Evolutionary conservation across 2,329 filamentous ascomycete genomes (phyloP), one percentile per base, ranked within the genome.

Genomic region (Metarhizium guizhouense): DNA sequence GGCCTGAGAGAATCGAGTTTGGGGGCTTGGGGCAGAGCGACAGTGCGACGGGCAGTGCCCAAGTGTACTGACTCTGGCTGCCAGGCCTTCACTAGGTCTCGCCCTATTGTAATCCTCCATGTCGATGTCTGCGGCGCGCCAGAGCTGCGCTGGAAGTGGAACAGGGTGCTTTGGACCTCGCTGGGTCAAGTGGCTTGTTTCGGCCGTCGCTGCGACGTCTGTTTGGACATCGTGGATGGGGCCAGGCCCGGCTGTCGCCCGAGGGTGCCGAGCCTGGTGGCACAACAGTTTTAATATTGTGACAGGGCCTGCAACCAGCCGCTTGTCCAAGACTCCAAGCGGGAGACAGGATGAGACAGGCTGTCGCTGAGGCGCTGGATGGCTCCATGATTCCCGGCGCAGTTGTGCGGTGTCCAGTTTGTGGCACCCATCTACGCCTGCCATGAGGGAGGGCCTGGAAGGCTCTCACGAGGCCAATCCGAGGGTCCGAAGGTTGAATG

Each of bases 171-270:
- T 42, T 29, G 38, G 29, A 34, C 51, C 29, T 18, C 34, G 42
- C 42, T 47, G 51, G 40, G 25, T 47, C 30, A 13, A 34, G 42
- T 53, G 48, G 48, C 48, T 51, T 51, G 48, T 51, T 25, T 51
- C 48, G 48, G 48, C 48, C 48, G 34, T 51, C 48, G 48, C 48
- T 51, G 10, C 48, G 30, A n/a, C 18, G 48, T 38, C 48, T 51
- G 48, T 51, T 51, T 51, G 51, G 51, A 53, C 32, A 18, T 47
- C 30, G 8, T n/a, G 2, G 20, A 18, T 18, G 52, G 49, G 40
- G 29, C 38, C 34, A 8, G 20, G 53, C 54, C 53, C 57, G 57
- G 57, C 57, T 59, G 52, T 59, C 57, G 57, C 57, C 57, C 57
- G 55, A 59, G 47, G 55, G 48, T 59, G 53, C 57, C 57, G 57